Evolutionary conservation across 139 green algal genomes (phyloP), one percentile per base, ranked within the genome.

Genomic region (Auxenochlorella pyrenoidosa): DNA sequence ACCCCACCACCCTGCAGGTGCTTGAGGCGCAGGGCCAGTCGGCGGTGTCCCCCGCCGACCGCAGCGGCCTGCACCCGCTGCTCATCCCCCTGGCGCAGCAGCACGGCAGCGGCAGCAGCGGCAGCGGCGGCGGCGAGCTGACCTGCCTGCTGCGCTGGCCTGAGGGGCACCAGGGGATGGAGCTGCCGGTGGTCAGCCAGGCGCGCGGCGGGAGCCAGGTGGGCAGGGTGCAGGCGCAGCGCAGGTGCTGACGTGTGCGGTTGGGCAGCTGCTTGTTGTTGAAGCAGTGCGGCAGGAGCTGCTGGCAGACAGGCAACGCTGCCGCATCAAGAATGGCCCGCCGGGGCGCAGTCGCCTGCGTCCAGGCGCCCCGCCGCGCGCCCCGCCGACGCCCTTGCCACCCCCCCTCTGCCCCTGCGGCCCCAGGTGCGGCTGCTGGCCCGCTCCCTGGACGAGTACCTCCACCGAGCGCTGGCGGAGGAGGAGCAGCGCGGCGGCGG

Each of bases 131-230:
- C 15, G 75, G 88, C 43, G 68, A 68, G 12, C 89, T 96, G 32
- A 90, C 91, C 16, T 94, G 94, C 82, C 83, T 97, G 71, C 89
- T 97, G 88, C 91, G 94, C 13, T 96, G 94, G 93, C 90, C 94
- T 0, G 81, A 86, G 19, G 47, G 71, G 84, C 79, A 82, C 86
- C 92, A 91, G 84, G 76, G 76, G n/a, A 93, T 95, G 90, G 73
- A 83, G 59, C 89, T 97, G 70, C 90, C 94, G 4, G 87, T 96
- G 79, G 94, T 96, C 18, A 70, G 38, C 51, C 94, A 93, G 91
- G 82, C 70, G n/a, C 73, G 89, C 28, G 90, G 89, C 13, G 82
- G 78, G 18, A 41, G 41, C 3, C 79, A 84, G 79, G 79, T 84
- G 79, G 0, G 76, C 54, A 63, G 13, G 12, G 54, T 63, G 47